These are phyloP conservation scores for Neofusicoccum ribis DNA, from an alignment of 2,329 filamentous ascomycete genomes.

Conservation along the genomic window DNA sequence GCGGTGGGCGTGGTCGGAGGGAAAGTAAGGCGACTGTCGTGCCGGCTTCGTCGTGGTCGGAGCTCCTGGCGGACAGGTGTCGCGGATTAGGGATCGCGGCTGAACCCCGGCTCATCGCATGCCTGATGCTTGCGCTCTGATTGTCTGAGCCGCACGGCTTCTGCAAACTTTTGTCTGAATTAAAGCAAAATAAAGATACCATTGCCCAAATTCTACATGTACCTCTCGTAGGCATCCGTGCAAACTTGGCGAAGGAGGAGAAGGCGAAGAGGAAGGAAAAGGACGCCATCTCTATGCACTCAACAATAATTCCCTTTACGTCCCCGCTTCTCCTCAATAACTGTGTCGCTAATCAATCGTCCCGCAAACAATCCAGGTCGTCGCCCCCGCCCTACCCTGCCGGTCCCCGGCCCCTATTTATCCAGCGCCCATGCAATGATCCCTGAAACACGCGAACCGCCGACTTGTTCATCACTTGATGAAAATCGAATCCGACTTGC, in stretches of 20 bases:
- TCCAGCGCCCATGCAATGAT: slow-evolving; percentile 17
- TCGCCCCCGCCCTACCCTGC: not conserved
- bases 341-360: slow-evolving; percentile 15
- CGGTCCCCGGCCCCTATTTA: slow-evolving; percentile 3
- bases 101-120: not conserved
- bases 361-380: slow-evolving; percentile 10
- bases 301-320: not conserved
- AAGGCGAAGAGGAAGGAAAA: not conserved
- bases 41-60: slow-evolving; percentile 11
- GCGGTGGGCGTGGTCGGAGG: slow-evolving; percentile 4
- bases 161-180: not conserved
- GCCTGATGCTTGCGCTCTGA: too few species aligned
- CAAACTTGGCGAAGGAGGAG: not conserved
- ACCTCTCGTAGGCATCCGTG: not conserved
- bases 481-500: slow-evolving; percentile 59
- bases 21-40: not conserved
- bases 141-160: too few species aligned
- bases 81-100: slow-evolving; percentile 4
- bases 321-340: slow-evolving; percentile 1
- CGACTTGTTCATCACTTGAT: slow-evolving; percentile 16
- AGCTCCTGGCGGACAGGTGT: slow-evolving; percentile 18
- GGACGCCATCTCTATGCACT: slow-evolving; percentile 16
- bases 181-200: slow-evolving; percentile 3
- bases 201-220: slow-evolving; percentile 15
- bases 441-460: slow-evolving; percentile 4